A percentile compares a stretch with the other conserved stretches of the same genome.
These are phyloP conservation scores for Talaromyces nanjingensis DNA, from an alignment of 495 filamentous ascomycete species.

Conservation along the genomic window DNA sequence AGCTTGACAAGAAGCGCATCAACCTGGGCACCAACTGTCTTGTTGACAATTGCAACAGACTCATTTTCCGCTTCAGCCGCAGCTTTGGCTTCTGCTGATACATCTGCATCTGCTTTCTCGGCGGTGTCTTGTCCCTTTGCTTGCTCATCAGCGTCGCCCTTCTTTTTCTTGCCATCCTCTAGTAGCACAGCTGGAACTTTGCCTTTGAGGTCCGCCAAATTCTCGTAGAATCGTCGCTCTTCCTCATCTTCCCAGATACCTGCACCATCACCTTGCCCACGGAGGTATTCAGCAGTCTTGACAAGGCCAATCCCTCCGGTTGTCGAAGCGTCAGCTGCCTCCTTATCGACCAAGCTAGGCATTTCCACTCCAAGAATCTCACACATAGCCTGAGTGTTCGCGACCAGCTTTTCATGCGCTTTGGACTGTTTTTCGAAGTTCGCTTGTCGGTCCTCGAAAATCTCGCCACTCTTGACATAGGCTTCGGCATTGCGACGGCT, in stretches of 20 bases:
- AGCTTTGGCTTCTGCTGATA: conserved; percentile 22
- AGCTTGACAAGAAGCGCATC: conserved; percentile 83
- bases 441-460: conserved; percentile 95
- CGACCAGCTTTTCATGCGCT: conserved; percentile 79
- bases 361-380: conserved; percentile 89
- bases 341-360: conserved; percentile 83
- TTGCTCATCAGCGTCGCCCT: conserved; percentile 62
- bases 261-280: conserved; percentile 82
- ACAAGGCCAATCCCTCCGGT: conserved; percentile 85
- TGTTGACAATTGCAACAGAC: conserved; percentile 91
- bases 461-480: conserved; percentile 96
- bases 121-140: conserved; percentile 46
- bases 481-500: conserved; percentile 93
- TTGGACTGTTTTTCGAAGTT: conserved; percentile 93
- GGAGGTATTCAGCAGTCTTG: conserved; percentile 87
- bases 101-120: conserved; percentile 22
- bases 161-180: conserved; percentile 95
- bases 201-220: conserved; percentile 88
- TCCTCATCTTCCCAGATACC: conserved; percentile 99
- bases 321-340: conserved; percentile 52
- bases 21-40: conserved; percentile 94
- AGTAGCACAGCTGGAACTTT: conserved; percentile 90
- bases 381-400: conserved; percentile 86
- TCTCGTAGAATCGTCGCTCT: conserved; percentile 95
- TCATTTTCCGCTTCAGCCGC: conserved; percentile 62